Conservation (phyloP, 805 yeast species). For the Tetrapisispora pingtungensis region DNA sequence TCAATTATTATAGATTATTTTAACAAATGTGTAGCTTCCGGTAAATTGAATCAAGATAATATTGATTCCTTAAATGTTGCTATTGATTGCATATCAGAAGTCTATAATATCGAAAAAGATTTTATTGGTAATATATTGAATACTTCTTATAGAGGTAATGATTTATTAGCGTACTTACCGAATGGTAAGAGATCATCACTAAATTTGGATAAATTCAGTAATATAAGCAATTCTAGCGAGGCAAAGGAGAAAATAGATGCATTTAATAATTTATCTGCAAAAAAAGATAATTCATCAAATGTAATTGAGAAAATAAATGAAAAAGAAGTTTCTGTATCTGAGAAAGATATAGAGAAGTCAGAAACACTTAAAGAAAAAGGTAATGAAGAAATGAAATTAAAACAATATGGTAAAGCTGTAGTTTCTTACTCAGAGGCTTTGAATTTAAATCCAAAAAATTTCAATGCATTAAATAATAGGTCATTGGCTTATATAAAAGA, state of each 20-base stretch:
- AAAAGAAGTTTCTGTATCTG: slow-evolving; percentile 28
- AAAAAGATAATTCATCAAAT: slow-evolving; percentile 10
- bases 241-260: neutral
- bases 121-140: slow-evolving; percentile 29
- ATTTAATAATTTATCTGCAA: neutral
- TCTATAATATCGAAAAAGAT: slow-evolving; percentile 57
- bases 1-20: slow-evolving; percentile 64
- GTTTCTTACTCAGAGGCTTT: slow-evolving; percentile 72
- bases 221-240: slow-evolving; percentile 12
- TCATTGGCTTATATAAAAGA: slow-evolving; percentile 88
- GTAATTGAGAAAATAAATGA: slow-evolving; percentile 31
- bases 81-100: slow-evolving; percentile 80
- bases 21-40: slow-evolving; percentile 43
- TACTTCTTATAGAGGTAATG: slow-evolving; percentile 38
- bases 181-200: slow-evolving; percentile 1
- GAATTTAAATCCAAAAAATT: slow-evolving; percentile 53
- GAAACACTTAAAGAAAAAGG: slow-evolving; percentile 76
- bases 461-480: slow-evolving; percentile 82
- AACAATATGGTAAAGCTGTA: slow-evolving; percentile 59
- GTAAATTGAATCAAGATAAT: slow-evolving; percentile 64
- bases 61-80: slow-evolving; percentile 86
- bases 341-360: slow-evolving; percentile 41
- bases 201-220: neutral
- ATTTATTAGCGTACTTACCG: slow-evolving; percentile 22
- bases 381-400: slow-evolving; percentile 72